Evolutionary conservation across 1,284 basidiomycete genomes (phyloP), one percentile per base, ranked within the genome.

Genomic region (Fereydounia khargensis): DNA sequence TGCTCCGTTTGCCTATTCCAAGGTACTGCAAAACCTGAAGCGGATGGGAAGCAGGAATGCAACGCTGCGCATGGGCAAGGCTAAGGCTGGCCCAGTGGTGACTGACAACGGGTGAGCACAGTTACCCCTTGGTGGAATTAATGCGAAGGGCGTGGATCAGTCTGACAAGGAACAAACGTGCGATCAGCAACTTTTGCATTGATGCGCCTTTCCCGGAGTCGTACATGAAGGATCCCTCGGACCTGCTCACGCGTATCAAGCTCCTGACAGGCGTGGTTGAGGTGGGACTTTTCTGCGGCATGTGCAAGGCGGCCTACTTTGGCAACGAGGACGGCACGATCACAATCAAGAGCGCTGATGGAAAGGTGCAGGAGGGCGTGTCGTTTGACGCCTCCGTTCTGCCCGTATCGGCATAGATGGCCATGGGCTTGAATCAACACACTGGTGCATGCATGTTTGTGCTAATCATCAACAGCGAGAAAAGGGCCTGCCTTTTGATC

Each of bases 271-370:
- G 95, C 47, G 91, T 98, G 10, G 87, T 97, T 23, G 94, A 98
- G 77, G 95, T 97, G 24, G 95, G 95, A 0, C 78, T 98, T 18
- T 98, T 98, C 81, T 91, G 89, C 73, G 56, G 65, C 42, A 86
- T 97, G 82, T 90, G 88, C n/a, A 84, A 87, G 76, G 91, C 90
- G 0, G 92, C 92, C 9, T 98, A 97, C 81, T 98, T 97, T 79
- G 94, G 94, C 16, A 94, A 95, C 42, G 48, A 62, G 25, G 62
- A 70, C 35, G 67, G 64, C 25, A 56, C 59, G 22, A 70, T 73
- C 27, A 58, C 65, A 17, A 58, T 59, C 42, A 68, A 71, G 58
- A 42, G 40, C 6, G 47, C 39, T 9, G 70, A 65, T 21, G 71
- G 73, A 4, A 53, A 61, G 35, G 53, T 60, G 11, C 44, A 66